A percentile compares a stretch with the other conserved stretches of the same genome.
phyloP scores from a whole-genome alignment of 192 early-diverging fungal species.

The Podila epigama region DNA sequence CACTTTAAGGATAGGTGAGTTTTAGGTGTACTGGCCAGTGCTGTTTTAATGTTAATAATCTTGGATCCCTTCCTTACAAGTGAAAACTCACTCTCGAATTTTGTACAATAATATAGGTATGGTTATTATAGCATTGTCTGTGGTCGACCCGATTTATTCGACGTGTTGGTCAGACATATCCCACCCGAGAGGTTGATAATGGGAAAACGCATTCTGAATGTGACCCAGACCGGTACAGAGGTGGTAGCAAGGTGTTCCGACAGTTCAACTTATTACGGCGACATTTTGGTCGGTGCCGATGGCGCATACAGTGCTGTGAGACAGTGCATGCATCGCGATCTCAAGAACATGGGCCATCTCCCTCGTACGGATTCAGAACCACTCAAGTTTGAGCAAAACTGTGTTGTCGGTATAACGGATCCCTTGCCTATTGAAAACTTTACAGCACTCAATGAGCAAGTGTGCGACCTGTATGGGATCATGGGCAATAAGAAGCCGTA shows the following conservation, averaged over 20 bases:
- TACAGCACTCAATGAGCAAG: constrained; percentile 10
- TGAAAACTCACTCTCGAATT: too few relatives aligned
- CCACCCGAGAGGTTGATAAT: constrained; percentile 19
- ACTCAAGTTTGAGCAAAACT: constrained; percentile 47
- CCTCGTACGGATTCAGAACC: constrained; percentile 29
- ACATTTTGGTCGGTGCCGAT: constrained; percentile 49
- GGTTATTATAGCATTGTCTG: constrained; percentile 30
- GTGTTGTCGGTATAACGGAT: constrained; percentile 43
- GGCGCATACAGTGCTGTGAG: constrained; percentile 47
- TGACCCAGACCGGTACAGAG: constrained; percentile 23
- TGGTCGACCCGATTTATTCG: constrained; percentile 36
- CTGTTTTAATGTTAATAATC: neutral
- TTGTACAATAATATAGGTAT: constrained; percentile 16
- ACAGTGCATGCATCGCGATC: constrained; percentile 33
- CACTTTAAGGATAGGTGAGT: constrained; percentile 30
- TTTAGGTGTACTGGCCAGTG: neutral
- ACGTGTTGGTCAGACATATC: constrained; percentile 20
- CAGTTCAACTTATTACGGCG: constrained; percentile 27
- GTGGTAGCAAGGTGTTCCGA: constrained; percentile 35
- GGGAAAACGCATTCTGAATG: constrained; percentile 31
- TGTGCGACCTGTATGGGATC: constrained; percentile 19
- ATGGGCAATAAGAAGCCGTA: constrained; percentile 39
- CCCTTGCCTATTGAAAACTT: constrained; percentile 22
- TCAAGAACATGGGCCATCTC: constrained; percentile 25
- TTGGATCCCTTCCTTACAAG: too few relatives aligned